Conservation (phyloP, 768 basidiomycete genomes). For the Suillus ampliporus region DNA sequence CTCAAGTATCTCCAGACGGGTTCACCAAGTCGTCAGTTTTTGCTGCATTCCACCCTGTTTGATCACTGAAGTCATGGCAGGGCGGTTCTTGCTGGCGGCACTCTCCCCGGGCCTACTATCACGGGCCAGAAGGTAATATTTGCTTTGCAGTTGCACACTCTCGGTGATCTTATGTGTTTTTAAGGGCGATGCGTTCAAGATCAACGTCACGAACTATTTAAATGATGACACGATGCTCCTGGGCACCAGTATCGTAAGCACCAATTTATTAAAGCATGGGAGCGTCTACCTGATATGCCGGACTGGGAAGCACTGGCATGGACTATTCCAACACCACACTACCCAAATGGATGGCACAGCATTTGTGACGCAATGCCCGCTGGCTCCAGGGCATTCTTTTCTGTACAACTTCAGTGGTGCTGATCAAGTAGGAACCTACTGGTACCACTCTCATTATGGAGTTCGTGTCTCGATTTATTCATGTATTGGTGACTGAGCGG, state of each 20-base stretch:
- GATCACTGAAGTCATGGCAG: neutral
- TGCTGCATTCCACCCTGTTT: neutral
- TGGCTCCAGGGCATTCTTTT: slow-evolving; percentile 1
- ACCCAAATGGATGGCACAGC: neutral
- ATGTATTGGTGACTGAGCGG: neutral
- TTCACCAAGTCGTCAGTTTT: neutral
- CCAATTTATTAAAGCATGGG: neutral
- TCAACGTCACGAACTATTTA: neutral
- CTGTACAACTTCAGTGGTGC: neutral
- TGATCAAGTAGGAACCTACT: neutral
- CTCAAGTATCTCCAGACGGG: neutral
- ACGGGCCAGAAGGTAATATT: neutral
- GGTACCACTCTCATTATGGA: slow-evolving; percentile 6
- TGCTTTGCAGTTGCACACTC: neutral
- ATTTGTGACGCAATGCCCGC: slow-evolving; percentile 2
- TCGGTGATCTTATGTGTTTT: neutral
- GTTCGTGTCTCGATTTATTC: neutral
- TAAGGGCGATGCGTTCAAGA: neutral
- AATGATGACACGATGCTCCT: neutral
- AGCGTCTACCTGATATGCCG: neutral
- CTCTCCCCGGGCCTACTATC: neutral
- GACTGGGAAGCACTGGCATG: neutral
- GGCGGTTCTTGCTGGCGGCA: neutral
- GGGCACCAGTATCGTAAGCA: neutral
- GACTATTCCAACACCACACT: neutral